A percentile compares a stretch with the other conserved stretches of the same genome.
phyloP scores from a whole-genome alignment of 306 rosid species.

The Inga oerstediana region DNA sequence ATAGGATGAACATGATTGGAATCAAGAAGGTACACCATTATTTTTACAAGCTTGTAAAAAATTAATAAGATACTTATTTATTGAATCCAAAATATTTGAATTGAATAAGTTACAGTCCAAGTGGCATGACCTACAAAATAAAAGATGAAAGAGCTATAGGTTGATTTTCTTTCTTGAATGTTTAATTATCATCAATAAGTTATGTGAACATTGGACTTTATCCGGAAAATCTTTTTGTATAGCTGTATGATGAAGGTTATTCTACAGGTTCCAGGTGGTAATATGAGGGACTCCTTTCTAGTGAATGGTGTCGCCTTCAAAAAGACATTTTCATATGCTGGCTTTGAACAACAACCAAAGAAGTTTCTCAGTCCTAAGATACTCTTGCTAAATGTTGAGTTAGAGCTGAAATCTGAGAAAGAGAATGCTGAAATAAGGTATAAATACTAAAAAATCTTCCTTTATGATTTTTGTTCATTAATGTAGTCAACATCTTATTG shows the following conservation, averaged over 20 bases:
- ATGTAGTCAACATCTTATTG: neutral
- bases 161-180: slow-evolving; percentile 9
- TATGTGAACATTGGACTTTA: neutral
- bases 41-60: neutral
- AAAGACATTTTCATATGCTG: slow-evolving; percentile 98
- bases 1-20: slow-evolving; percentile 96
- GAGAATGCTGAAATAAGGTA: slow-evolving; percentile 99
- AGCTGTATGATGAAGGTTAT: slow-evolving; percentile 26
- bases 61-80: neutral
- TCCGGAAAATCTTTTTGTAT: slow-evolving; percentile 9
- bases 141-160: neutral
- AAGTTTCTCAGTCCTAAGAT: slow-evolving; percentile 81
- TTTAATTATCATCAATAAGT: slow-evolving; percentile 1
- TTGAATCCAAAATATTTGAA: neutral
- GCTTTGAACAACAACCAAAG: slow-evolving; percentile 99
- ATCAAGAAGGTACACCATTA: slow-evolving; percentile 75
- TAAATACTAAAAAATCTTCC: neutral
- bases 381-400: slow-evolving; percentile 78
- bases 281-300: slow-evolving; percentile 91
- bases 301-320: slow-evolving; percentile 98
- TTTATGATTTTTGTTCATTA: slow-evolving; percentile 9
- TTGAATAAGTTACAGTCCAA: neutral
- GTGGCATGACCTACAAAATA: neutral
- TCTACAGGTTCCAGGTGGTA: slow-evolving; percentile 97
- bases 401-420: slow-evolving; percentile 99